Conservation (phyloP, 352 stramenopile genomes). For the Aphanomyces cochlioides region DNA sequence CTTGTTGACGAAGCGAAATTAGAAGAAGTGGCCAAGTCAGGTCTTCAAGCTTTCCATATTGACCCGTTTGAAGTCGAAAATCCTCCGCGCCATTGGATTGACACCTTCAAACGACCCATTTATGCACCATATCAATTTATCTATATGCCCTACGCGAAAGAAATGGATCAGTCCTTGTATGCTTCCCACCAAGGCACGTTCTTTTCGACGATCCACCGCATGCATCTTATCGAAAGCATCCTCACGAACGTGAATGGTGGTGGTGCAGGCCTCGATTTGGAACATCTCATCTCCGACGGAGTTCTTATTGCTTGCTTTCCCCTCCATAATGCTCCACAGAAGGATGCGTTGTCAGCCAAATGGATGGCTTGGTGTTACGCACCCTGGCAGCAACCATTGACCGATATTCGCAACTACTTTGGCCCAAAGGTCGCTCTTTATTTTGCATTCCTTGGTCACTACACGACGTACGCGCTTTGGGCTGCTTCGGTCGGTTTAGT, state of each 20-base stretch:
- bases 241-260: slow-evolving; percentile 64
- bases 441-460: slow-evolving; percentile 96
- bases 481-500: slow-evolving; percentile 86
- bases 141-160: slow-evolving; percentile 67
- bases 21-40: slow-evolving; percentile 53
- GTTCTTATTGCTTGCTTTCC: slow-evolving; percentile 74
- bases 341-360: slow-evolving; percentile 50
- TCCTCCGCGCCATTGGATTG: slow-evolving; percentile 59
- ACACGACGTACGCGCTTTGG: slow-evolving; percentile 92
- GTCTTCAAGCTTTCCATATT: slow-evolving; percentile 65
- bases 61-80: slow-evolving; percentile 77
- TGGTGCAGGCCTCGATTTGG: slow-evolving; percentile 63
- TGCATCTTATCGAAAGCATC: slow-evolving; percentile 77
- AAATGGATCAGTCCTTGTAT: slow-evolving; percentile 62
- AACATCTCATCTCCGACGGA: slow-evolving; percentile 66
- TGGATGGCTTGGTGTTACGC: slow-evolving; percentile 73
- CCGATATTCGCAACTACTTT: slow-evolving; percentile 80
- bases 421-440: slow-evolving; percentile 94
- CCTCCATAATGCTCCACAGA: slow-evolving; percentile 66
- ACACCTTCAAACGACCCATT: slow-evolving; percentile 68
- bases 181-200: slow-evolving; percentile 42
- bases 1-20: slow-evolving; percentile 70
- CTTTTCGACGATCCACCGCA: slow-evolving; percentile 73
- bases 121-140: slow-evolving; percentile 83
- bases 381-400: slow-evolving; percentile 78